Evolutionary conservation across 345 rosid genomes (phyloP).

Genomic region (Arabis hirsuta): DNA sequence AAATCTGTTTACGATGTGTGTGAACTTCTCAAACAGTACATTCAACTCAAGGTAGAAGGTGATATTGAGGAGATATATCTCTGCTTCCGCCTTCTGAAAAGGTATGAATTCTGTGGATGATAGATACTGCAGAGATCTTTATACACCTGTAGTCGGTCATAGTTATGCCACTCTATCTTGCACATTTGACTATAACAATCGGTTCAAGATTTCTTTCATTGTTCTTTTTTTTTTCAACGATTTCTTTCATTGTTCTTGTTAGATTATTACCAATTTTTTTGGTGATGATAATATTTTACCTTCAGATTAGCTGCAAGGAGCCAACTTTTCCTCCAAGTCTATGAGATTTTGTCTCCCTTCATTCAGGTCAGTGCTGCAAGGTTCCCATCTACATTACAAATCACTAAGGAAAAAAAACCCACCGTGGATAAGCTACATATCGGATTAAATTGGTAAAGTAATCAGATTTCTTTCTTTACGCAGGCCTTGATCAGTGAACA

Average conservation of each 20-base stretch:
- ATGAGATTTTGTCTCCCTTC: constrained; percentile 54
- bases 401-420: background rate
- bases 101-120: constrained; percentile 48
- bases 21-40: constrained; percentile 71
- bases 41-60: constrained; percentile 62
- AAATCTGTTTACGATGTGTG: constrained; percentile 54
- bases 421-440: background rate
- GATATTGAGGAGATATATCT: constrained; percentile 86
- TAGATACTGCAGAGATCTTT: constrained; percentile 19
- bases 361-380: constrained; percentile 62
- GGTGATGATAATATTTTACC: background rate
- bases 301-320: constrained; percentile 66
- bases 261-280: constrained; percentile 7
- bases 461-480: background rate
- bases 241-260: constrained; percentile 14
- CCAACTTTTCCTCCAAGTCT: constrained; percentile 52
- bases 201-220: background rate
- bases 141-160: background rate
- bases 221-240: background rate
- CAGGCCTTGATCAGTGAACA: constrained; percentile 67
- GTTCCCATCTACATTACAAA: background rate
- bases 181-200: background rate
- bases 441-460: background rate
- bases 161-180: background rate
- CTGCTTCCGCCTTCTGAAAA: constrained; percentile 72